Conservation (phyloP, 352 stramenopile species). For the Blastocystis sp. region DNA sequence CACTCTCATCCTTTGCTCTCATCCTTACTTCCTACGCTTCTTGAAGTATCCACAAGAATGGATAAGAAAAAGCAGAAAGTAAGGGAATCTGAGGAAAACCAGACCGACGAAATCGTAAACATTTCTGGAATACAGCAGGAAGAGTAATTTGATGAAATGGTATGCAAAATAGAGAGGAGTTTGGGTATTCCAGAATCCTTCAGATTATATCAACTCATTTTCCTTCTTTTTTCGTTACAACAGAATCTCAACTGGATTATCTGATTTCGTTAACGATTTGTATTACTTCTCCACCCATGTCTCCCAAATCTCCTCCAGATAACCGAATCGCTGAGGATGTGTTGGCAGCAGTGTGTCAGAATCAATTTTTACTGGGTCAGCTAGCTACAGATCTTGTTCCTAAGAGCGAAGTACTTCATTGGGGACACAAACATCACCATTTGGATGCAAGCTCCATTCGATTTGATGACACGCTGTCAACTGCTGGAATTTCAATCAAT, state of each 20-base stretch:
- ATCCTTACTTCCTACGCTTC: neutral
- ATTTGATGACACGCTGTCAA: neutral
- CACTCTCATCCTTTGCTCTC: neutral
- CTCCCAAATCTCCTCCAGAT: neutral
- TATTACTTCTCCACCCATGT: neutral
- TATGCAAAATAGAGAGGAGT: neutral
- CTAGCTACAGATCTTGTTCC: neutral
- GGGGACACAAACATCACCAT: neutral
- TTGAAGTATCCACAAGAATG: neutral
- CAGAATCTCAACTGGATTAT: neutral
- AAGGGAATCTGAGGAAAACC: slow-evolving; percentile 17
- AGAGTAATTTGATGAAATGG: neutral
- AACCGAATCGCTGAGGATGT: slow-evolving; percentile 9
- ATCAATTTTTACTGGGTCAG: neutral
- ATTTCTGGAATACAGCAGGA: neutral
- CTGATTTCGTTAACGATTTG: neutral
- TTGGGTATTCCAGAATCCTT: neutral
- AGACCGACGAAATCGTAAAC: neutral
- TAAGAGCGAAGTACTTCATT: neutral
- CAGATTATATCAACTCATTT: slow-evolving; percentile 53
- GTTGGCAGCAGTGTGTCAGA: slow-evolving; percentile 15
- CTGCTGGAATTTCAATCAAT: neutral
- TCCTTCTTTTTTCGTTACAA: neutral
- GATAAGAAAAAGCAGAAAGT: neutral
- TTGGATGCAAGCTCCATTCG: neutral